Percentiles rank a stretch among this genome's conserved stretches.
Evolutionary conservation across 2,329 filamentous ascomycete genomes (phyloP).

Genomic region (Calonectria hongkongensis): DNA sequence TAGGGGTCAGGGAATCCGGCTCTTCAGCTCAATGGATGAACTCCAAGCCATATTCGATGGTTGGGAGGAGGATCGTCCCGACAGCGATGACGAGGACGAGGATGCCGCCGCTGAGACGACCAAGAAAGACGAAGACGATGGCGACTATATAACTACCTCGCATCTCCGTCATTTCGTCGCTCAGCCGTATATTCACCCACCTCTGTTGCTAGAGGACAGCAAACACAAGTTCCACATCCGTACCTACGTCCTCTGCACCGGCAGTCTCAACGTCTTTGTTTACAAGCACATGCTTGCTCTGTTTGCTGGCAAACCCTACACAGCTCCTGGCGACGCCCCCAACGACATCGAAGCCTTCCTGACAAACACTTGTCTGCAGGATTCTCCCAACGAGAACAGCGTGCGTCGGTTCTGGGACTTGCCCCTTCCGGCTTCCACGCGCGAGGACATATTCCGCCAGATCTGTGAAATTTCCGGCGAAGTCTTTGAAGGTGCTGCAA

Average conservation of each 20-base stretch:
- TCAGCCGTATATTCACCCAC: conserved; percentile 94
- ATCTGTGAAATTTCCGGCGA: conserved; percentile 85
- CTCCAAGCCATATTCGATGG: conserved; percentile 92
- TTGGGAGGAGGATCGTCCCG: conserved; percentile 84
- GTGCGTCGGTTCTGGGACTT: conserved; percentile 87
- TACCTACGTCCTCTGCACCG: conserved; percentile 89
- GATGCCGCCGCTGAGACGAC: conserved; percentile 54
- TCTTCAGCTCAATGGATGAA: conserved; percentile 91
- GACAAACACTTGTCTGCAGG: conserved; percentile 96
- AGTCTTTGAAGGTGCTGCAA: conserved; percentile 89
- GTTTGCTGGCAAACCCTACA: conserved; percentile 87
- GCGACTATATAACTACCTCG: conserved; percentile 83
- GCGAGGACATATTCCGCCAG: conserved; percentile 80
- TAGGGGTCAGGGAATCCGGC: conserved; percentile 90
- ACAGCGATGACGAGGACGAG: conserved; percentile 78
- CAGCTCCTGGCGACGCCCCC: conserved; percentile 74
- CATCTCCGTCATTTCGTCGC: conserved; percentile 97
- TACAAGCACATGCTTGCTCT: conserved; percentile 95
- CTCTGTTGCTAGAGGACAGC: conserved; percentile 79
- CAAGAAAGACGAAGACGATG: conserved; percentile 54
- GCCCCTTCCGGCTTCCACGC: conserved; percentile 68
- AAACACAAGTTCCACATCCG: conserved; percentile 95
- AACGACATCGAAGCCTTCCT: conserved; percentile 82
- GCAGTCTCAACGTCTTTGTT: conserved; percentile 87
- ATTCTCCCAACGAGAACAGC: conserved; percentile 73